Evolutionary conservation across 2,329 filamentous ascomycete genomes (phyloP), one percentile per base, ranked within the genome.

Genomic region (Trichoderma sp.): DNA sequence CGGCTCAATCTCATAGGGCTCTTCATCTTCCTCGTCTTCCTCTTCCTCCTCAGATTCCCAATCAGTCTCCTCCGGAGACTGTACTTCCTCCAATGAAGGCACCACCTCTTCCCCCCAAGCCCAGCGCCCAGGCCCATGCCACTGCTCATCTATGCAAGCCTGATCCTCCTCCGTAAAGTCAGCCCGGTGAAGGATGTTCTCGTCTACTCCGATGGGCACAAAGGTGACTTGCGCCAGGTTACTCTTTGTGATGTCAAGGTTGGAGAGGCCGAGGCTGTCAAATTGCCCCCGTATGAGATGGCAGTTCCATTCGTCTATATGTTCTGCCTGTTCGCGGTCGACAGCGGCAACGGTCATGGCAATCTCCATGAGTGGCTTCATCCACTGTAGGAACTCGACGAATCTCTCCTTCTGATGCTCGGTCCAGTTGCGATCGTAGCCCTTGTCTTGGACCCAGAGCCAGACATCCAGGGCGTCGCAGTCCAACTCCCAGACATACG

Each of bases 371-470:
- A 14, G 2, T 9, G 3, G 15, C 7, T 15, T 34, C 47, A 72
- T 57, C 15, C 51, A 32, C 9, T 14, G 14, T 12, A 64, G n/a
- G 14, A 47, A 43, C 2, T 12, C 28, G 3, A 6, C 26, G 32
- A 73, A 73, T n/a, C n/a, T 2, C 2, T 6, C 11, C 34, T 24
- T 21, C 43, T 72, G 65, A 2, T 1, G 1, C 6, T 8, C 3
- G 9, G n/a, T 34, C 72, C 72, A 73, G 21, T 15, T 34, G 11
- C 28, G 26, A 30, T 73, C 14, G 26, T 72, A 72, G 4, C 34
- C 43, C 32, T 71, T 72, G 4, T 36, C 61, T 6, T 51, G 18
- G 32, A 73, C 39, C 72, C 71, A 73, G 8, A 58, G 21, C 65
- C 71, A 72, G 32, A 67, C 56, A 15, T 71, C 47, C 1, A 39